Percentiles rank a stretch among this genome's conserved stretches.
phyloP scores from a whole-genome alignment of 2,329 filamentous ascomycete genomes.

The Neospermospora avenae region DNA sequence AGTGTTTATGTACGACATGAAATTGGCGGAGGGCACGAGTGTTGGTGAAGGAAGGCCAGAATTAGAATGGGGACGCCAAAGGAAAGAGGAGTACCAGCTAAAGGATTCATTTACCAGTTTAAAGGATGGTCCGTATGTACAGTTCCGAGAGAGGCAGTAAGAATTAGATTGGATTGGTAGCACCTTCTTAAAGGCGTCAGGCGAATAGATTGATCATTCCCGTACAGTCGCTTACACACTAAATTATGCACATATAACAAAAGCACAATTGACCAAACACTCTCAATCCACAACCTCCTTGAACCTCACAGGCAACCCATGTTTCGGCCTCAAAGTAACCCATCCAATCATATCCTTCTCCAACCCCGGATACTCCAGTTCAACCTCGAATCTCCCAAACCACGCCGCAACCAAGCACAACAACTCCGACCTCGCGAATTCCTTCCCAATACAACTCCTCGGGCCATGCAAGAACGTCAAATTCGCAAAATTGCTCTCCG shows the following conservation, averaged over 20 bases:
- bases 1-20: conserved; percentile 28
- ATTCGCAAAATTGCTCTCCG: conserved; percentile 71
- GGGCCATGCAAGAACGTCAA: conserved; percentile 85
- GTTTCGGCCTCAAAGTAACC: neutral
- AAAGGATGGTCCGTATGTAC: conserved; percentile 68
- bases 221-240: neutral
- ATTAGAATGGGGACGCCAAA: conserved; percentile 53
- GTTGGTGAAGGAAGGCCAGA: conserved; percentile 23
- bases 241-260: neutral
- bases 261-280: no score
- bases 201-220: neutral
- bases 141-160: conserved; percentile 46
- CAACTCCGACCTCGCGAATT: conserved; percentile 80
- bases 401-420: conserved; percentile 75
- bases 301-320: neutral
- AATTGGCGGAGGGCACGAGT: conserved; percentile 25
- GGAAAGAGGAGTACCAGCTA: conserved; percentile 62
- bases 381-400: conserved; percentile 70
- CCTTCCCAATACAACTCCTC: conserved; percentile 76
- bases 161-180: neutral
- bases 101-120: conserved; percentile 70
- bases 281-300: neutral
- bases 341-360: conserved; percentile 45
- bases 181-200: neutral
- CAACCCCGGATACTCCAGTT: conserved; percentile 53